Evolutionary conservation across 176 grass and related monocot genomes (phyloP).

Genomic region (Secale cereale): DNA sequence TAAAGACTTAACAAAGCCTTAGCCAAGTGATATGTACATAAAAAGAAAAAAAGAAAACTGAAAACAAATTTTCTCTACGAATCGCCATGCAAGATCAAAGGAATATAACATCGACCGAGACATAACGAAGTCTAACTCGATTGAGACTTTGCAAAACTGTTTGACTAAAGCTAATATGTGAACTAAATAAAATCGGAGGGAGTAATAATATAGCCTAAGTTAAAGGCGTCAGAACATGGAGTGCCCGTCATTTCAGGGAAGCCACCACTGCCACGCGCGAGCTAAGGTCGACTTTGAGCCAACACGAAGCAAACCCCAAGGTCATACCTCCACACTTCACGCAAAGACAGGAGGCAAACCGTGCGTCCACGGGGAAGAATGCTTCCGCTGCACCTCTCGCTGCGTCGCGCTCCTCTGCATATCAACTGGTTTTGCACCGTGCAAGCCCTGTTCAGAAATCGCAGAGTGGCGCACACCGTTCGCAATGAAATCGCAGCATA

Average conservation of each 20-base stretch:
- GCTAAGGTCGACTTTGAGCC: neutral
- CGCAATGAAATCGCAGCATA: conserved; percentile 1
- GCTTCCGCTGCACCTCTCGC: neutral
- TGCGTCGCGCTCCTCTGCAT: too few species aligned
- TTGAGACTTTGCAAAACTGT: too few species aligned
- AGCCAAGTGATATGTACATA: too few species aligned
- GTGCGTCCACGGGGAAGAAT: neutral
- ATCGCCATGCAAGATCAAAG: too few species aligned
- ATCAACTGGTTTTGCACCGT: neutral
- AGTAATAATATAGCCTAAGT: neutral
- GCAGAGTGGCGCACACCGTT: neutral
- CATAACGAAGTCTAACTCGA: too few species aligned
- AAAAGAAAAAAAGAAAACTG: too few species aligned
- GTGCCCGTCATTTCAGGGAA: neutral
- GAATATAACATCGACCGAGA: too few species aligned
- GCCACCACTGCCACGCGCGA: neutral
- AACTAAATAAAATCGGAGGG: too few species aligned
- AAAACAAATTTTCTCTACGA: too few species aligned
- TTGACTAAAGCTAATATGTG: too few species aligned
- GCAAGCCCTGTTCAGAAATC: neutral
- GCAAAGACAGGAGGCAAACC: neutral
- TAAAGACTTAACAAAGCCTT: too few species aligned
- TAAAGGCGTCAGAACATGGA: neutral
- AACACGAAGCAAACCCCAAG: neutral
- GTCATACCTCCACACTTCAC: neutral